phyloP scores from a whole-genome alignment of 805 yeast species.

The Candida endomychidarum region DNA sequence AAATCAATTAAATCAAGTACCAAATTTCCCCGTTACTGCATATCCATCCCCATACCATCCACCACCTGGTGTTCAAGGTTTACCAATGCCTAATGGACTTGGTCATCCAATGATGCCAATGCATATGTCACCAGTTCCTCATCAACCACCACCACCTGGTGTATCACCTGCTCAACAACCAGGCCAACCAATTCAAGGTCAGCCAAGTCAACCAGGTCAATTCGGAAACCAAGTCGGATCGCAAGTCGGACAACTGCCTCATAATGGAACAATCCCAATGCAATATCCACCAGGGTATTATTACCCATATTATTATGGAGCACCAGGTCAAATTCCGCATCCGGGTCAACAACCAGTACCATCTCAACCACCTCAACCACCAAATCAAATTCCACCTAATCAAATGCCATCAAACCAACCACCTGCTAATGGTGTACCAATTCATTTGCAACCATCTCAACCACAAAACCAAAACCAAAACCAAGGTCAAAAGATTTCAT shows the following conservation, averaged over 20 bases:
- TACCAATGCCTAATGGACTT: neutral
- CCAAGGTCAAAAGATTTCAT: conserved; percentile 39
- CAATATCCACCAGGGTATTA: conserved; percentile 2
- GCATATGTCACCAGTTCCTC: neutral
- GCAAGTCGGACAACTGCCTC: neutral
- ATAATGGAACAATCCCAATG: neutral
- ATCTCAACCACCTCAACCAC: neutral
- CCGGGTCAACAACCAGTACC: neutral
- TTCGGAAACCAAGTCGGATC: neutral
- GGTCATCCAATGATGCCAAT: conserved; percentile 5
- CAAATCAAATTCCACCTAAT: neutral
- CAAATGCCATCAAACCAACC: no score
- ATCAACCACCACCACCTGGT: no score
- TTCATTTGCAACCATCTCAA: neutral
- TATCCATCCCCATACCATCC: conserved; percentile 24
- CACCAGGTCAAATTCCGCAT: neutral
- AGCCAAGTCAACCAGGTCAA: neutral
- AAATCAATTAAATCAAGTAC: conserved; percentile 2
- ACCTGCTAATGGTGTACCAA: no score
- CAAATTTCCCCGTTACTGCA: conserved; percentile 31
- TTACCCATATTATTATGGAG: conserved; percentile 4
- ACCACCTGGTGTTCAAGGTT: neutral
- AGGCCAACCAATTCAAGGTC: neutral
- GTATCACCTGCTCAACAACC: no score
- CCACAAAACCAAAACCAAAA: neutral